Base-by-base conservation (phyloP, 2,329 filamentous ascomycete genomes). In the Botrytis hyacinthi region DNA sequence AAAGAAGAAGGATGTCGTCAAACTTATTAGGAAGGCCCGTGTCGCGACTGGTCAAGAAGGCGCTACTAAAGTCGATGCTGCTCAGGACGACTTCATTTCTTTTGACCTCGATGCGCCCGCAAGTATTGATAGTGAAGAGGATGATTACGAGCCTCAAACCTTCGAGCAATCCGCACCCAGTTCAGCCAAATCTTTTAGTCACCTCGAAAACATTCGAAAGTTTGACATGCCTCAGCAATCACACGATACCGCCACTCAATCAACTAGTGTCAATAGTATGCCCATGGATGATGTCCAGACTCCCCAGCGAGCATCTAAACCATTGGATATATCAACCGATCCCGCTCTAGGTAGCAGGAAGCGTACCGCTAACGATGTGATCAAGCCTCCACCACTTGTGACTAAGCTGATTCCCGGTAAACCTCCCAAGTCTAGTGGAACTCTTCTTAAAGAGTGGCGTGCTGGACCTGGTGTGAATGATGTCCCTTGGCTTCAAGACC, bases 11-110 rank as follows among this genome's bases (percentile, higher is more conserved):
- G 94, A 98, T 77, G 91, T 98, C 57, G 93, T 98, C 51, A 93
- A 97, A 79, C 83, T 97, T 75, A 98, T 98, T 78, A 91, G 95
- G 78, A 98, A 97, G 80, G 93, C 95, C 3, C 93, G 95, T 66
- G 85, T 94, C 48, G 88, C 91, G 54, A 83, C 85, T 4, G 82
- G 84, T 9, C 80, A 83, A 9, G 79, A 79, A 16, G 83, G 85
- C 40, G 85, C 87, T 44, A 82, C 85, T 0, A 83, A 85, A 18
- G 83, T 87, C 1, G 86, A 89, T 35, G 85, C 87, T 1, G 87
- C 90, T 65, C 86, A 87, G 35, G 91, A 92, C 73, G 95, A 99
- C 77, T 98, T 98, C 80, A 97, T 99, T 72, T 97, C 95, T 0
- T 93, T 95, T 74, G 92, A 91, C 77, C 86, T 92, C 62, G 88